phyloP scores from a whole-genome alignment of 768 basidiomycete genomes.

The Mycena amicta region DNA sequence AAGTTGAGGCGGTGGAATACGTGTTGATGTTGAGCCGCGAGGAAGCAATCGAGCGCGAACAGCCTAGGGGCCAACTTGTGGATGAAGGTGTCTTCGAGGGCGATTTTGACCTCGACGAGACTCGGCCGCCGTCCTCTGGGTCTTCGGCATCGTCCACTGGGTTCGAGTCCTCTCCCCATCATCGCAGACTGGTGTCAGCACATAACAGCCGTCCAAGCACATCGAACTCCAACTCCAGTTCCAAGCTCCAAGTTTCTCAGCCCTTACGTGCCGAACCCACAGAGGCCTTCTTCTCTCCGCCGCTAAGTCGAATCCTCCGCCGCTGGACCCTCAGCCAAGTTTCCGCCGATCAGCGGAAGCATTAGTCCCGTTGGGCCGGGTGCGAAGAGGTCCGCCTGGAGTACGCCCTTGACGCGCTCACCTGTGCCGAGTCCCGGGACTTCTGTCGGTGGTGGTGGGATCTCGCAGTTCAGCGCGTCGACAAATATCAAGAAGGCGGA shows the following conservation, averaged over 20 bases:
- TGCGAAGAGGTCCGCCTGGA: slow-evolving; percentile 39
- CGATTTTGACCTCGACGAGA: slow-evolving; percentile 48
- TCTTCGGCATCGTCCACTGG: neutral
- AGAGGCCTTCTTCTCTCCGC: slow-evolving; percentile 47
- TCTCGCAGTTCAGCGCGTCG: no score
- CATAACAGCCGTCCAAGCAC: no score
- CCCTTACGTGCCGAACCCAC: slow-evolving; percentile 52
- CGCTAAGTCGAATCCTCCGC: slow-evolving; percentile 31
- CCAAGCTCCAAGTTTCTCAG: slow-evolving; percentile 61
- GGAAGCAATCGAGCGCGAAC: slow-evolving; percentile 46
- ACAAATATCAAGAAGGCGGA: slow-evolving; percentile 6
- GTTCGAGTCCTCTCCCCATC: slow-evolving; percentile 12
- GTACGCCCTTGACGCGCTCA: slow-evolving; percentile 34
- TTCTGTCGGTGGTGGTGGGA: slow-evolving; percentile 5
- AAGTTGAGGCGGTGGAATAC: slow-evolving; percentile 78
- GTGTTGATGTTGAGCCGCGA: slow-evolving; percentile 84
- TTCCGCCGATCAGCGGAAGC: slow-evolving; percentile 22
- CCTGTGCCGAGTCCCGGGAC: slow-evolving; percentile 12
- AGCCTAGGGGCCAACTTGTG: slow-evolving; percentile 17
- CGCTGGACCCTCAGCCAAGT: slow-evolving; percentile 36
- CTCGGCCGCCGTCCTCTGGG: no score
- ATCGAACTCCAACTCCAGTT: slow-evolving; percentile 36
- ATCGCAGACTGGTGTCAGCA: no score
- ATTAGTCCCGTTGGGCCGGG: slow-evolving; percentile 2
- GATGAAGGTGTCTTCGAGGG: slow-evolving; percentile 63